Percentiles rank a stretch among this genome's conserved stretches.
Conservation (phyloP, 2,329 filamentous ascomycete species). For the Ophiostoma quercus region DNA sequence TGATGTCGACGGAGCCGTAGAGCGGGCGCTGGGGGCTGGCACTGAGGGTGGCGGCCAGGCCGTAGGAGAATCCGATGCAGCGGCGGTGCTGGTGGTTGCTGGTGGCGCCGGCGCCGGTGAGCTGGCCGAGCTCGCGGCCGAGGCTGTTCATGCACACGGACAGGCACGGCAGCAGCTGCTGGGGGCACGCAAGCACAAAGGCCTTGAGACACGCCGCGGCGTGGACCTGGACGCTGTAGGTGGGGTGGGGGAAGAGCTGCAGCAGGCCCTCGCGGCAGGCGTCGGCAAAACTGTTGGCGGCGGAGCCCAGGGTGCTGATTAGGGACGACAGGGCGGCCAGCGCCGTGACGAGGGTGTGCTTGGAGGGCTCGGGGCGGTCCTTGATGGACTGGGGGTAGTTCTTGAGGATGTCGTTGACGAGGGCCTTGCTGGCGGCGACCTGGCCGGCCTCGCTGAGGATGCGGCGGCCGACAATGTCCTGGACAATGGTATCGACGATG, state of each 20-base stretch:
- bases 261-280: constrained; percentile 78
- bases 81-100: constrained; percentile 51
- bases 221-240: constrained; percentile 91
- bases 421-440: constrained; percentile 68
- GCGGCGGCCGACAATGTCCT: constrained; percentile 72
- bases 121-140: constrained; percentile 73
- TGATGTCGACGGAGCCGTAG: constrained; percentile 92
- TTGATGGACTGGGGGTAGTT: constrained; percentile 88
- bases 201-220: constrained; percentile 78
- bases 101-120: constrained; percentile 69
- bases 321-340: constrained; percentile 75
- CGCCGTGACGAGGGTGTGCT: constrained; percentile 74
- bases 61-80: constrained; percentile 88
- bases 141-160: constrained; percentile 97
- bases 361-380: constrained; percentile 81
- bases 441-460: constrained; percentile 89
- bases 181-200: constrained; percentile 85
- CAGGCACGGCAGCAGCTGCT: constrained; percentile 83
- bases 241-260: constrained; percentile 88
- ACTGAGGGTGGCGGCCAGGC: constrained; percentile 82
- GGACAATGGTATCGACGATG: constrained; percentile 76
- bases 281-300: constrained; percentile 73
- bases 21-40: constrained; percentile 82
- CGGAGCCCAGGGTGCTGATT: constrained; percentile 74
- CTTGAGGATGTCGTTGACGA: constrained; percentile 85